Evolutionary conservation across 2,329 filamentous ascomycete species (phyloP), one percentile per base, ranked within the genome.

Genomic region (Diplodia scrobiculata): DNA sequence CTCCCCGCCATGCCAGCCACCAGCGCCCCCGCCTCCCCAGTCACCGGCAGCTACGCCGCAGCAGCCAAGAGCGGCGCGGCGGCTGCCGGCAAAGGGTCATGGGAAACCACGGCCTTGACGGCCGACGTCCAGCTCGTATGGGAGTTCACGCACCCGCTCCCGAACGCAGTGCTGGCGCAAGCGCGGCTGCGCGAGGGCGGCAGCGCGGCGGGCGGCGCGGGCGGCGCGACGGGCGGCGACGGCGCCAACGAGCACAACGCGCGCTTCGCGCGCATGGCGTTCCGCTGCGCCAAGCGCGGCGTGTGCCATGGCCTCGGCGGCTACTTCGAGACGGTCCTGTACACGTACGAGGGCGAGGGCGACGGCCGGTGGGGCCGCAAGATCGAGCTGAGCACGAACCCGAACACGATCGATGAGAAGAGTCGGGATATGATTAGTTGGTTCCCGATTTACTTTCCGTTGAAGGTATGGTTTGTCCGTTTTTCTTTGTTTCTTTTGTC

Each of bases 351-450:
- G 60, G 72, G 75, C 54, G 78, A 80, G 17, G 17, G 13, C 68
- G 68, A 78, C 6, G 52, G 52, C 11, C 34, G n/a, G 29, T 54
- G 52, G 58, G 78, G 69, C 72, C 80, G 80, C 1, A 88, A 87
- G 71, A 86, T 97, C 4, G 94, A 98, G 80, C 84, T 99, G 67
- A 96, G 92, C 73, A 99, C 91, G 3, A 90, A 97, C 73, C 96
- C 95, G 0, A 90, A 96, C 69, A 91, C 89, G 34, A 98, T 99
- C 79, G 91, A 95, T 66, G 81, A 82, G 66, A 98, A 98, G 85
- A 97, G 92, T 82, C 90, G 90, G 74, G 93, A 96, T 72, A 99
- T 99, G 96, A 96, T 97, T 69, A 96, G 91, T 65, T 99, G 95
- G 95, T 99, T 99, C 76, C 95, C 95, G 1, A 98, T 99, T 34